Evolutionary conservation across 2,329 filamentous ascomycete species (phyloP), one percentile per base, ranked within the genome.

Genomic region (Exophiala phaeomuriformis): DNA sequence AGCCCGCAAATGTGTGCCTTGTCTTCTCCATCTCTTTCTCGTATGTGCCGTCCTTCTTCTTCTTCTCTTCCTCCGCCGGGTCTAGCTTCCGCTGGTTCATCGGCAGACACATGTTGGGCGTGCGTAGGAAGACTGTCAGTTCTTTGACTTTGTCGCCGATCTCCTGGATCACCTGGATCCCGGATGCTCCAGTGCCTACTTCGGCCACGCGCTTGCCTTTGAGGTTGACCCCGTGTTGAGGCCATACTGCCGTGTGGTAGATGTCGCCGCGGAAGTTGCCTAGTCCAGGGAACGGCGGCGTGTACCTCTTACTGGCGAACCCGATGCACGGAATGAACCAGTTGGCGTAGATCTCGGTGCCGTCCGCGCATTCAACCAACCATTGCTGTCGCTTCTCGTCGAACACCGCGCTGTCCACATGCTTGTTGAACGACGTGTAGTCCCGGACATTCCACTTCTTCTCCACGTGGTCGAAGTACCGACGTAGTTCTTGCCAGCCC

Each of bases 171-270:
- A 63, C 57, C 42, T 75, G 72, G 4, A 74, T 68, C 3, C 68
- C 72, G 0, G 70, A 70, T 2, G 82, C 79, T 1, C 83, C 83
- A 0, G 81, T 85, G 5, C 83, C 83, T 31, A 86, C 77, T 48
- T 85, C 75, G 19, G 77, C 83, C 43, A 80, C 76, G 9, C 76
- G 73, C 64, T 85, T 85, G 47, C 74, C 75, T 44, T 73, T 73
- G 28, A 83, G 73, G 47, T 78, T 72, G 79, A 85, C 81, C 12
- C 83, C 71, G 2, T 75, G 68, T 30, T 58, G 47, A 1, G 81
- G 80, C 81, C 81, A 83, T 62, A 77, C 77, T 0, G 78, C 80
- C 0, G 79, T 77, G 64, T 84, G 81, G 61, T 81, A 75, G 6
- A 82, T 73, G n/a, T 73, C 65, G 10, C 83, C 83, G 50, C 79